Conservation (phyloP, 2,329 filamentous ascomycete genomes). For the Aspergillus novofumigatus region DNA sequence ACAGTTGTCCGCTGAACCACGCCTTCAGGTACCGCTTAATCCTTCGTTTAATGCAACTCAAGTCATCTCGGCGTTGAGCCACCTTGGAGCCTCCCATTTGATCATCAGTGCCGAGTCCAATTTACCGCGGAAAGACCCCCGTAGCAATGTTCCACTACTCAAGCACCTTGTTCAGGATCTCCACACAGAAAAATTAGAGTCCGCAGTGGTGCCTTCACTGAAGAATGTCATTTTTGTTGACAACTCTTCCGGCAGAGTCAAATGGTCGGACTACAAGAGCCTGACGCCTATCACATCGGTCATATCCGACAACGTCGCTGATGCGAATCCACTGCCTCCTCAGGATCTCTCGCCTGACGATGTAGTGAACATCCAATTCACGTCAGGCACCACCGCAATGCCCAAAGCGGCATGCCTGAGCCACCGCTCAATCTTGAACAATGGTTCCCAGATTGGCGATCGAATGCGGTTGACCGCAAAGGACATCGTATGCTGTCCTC, state of each 20-base stretch:
- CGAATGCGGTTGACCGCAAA: slow-evolving; percentile 73
- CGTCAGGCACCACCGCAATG: slow-evolving; percentile 84
- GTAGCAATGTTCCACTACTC: slow-evolving; percentile 57
- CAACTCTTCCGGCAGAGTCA: slow-evolving; percentile 61
- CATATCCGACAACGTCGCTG: slow-evolving; percentile 40
- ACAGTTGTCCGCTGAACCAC: background rate
- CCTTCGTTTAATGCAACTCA: slow-evolving; percentile 80
- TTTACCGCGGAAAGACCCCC: slow-evolving; percentile 61
- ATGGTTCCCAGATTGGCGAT: slow-evolving; percentile 76
- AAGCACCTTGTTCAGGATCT: slow-evolving; percentile 51
- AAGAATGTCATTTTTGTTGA: slow-evolving; percentile 71
- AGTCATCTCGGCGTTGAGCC: slow-evolving; percentile 70
- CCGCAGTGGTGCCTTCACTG: slow-evolving; percentile 63
- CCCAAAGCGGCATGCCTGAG: slow-evolving; percentile 90
- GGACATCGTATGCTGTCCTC: slow-evolving; percentile 66
- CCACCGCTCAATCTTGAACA: slow-evolving; percentile 86
- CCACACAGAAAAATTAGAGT: slow-evolving; percentile 43
- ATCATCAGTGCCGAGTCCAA: slow-evolving; percentile 87
- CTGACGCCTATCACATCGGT: slow-evolving; percentile 48
- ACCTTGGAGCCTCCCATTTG: slow-evolving; percentile 68
- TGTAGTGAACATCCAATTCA: slow-evolving; percentile 93
- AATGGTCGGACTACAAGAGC: slow-evolving; percentile 40
- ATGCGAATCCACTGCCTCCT: slow-evolving; percentile 41
- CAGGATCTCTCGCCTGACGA: slow-evolving; percentile 57
- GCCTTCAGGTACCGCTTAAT: slow-evolving; percentile 71